Evolutionary conservation across 495 filamentous ascomycete species (phyloP).

Genomic region (Daldinia vernicosa): DNA sequence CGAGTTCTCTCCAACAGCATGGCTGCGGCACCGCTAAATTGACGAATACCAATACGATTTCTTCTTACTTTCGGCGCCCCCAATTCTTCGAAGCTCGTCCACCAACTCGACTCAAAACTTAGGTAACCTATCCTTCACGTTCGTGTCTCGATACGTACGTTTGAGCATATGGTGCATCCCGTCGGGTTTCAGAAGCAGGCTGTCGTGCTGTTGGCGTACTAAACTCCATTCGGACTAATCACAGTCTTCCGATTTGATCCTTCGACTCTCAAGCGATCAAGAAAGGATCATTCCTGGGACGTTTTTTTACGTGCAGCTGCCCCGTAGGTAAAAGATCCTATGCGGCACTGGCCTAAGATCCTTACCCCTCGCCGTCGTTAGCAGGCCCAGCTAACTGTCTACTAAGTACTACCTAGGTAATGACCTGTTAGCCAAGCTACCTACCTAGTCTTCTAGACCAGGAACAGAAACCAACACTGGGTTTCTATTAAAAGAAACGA

Average conservation of each 20-base stretch:
- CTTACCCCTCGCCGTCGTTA: not conserved
- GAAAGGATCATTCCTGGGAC: slow-evolving; percentile 11
- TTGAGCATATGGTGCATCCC: slow-evolving; percentile 15
- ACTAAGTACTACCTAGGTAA: not conserved
- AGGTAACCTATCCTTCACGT: not conserved
- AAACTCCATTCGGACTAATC: slow-evolving; percentile 19
- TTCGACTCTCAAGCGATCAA: slow-evolving; percentile 28
- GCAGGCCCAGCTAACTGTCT: not conserved
- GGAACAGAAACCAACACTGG: not conserved
- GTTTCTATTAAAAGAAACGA: slow-evolving; percentile 11
- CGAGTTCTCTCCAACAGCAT: slow-evolving; percentile 24
- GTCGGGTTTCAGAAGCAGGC: slow-evolving; percentile 27
- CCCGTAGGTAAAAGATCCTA: slow-evolving; percentile 4
- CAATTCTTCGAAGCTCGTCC: not conserved
- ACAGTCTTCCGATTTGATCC: slow-evolving; percentile 25
- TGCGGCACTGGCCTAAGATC: not conserved
- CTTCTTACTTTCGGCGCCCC: slow-evolving; percentile 4
- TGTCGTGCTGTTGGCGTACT: slow-evolving; percentile 13
- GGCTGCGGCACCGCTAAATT: slow-evolving; percentile 23
- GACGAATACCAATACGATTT: slow-evolving; percentile 16
- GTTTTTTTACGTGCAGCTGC: not conserved
- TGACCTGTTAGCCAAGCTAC: too few species aligned
- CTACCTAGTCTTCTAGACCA: not conserved
- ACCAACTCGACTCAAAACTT: not conserved
- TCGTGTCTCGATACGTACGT: slow-evolving; percentile 9